Evolutionary conservation across 208 protist genomes (phyloP).

Genomic region (Crithidia fasciculata): DNA sequence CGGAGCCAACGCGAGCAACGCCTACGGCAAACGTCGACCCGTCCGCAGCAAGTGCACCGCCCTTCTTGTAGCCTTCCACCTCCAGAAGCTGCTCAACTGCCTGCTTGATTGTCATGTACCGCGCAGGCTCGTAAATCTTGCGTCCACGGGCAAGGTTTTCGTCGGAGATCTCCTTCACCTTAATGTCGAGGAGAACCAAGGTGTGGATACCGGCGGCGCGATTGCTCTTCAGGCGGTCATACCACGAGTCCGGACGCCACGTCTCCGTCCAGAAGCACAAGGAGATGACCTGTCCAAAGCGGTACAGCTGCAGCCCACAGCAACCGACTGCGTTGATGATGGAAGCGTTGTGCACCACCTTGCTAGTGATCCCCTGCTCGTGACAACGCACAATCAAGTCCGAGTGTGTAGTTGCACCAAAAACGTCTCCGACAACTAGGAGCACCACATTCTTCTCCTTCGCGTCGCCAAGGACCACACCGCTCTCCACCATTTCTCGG

Average conservation of each 20-base stretch:
- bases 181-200: slow-evolving; percentile 99
- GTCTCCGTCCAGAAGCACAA: slow-evolving; percentile 98
- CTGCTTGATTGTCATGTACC: slow-evolving; percentile 99
- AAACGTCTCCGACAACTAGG: slow-evolving; percentile 99
- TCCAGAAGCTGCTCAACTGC: slow-evolving; percentile 96
- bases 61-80: slow-evolving; percentile 85
- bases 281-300: slow-evolving; percentile 97
- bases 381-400: slow-evolving; percentile 97
- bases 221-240: slow-evolving; percentile 96
- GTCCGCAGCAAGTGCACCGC: slow-evolving; percentile 76
- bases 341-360: slow-evolving; percentile 99
- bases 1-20: slow-evolving; percentile 95
- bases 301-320: slow-evolving; percentile 99
- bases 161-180: slow-evolving; percentile 98
- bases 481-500: slow-evolving; percentile 96
- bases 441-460: slow-evolving; percentile 93
- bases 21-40: slow-evolving; percentile 92
- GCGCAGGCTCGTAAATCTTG: slow-evolving; percentile 97
- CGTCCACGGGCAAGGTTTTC: slow-evolving; percentile 96
- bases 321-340: slow-evolving; percentile 99
- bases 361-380: slow-evolving; percentile 77
- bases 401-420: slow-evolving; percentile 99
- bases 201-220: slow-evolving; percentile 95
- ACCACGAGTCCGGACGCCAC: slow-evolving; percentile 98
- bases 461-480: slow-evolving; percentile 92